phyloP scores from a whole-genome alignment of 2,329 filamentous ascomycete genomes.

The Monilinia laxa region DNA sequence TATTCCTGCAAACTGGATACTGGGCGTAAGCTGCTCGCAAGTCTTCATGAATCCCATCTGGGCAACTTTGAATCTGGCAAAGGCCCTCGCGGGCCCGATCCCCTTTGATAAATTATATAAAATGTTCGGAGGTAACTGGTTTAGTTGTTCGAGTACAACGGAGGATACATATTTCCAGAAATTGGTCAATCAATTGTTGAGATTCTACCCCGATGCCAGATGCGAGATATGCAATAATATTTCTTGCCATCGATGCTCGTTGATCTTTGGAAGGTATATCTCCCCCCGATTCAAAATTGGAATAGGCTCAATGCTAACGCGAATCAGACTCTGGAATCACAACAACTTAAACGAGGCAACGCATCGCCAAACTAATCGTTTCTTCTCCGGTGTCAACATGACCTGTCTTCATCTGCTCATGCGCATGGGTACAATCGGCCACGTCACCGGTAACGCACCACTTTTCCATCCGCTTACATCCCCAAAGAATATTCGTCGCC shows the following conservation, averaged over 20 bases:
- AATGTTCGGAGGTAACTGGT: constrained; percentile 53
- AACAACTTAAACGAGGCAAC: constrained; percentile 64
- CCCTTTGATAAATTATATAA: constrained; percentile 52
- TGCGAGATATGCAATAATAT: constrained; percentile 61
- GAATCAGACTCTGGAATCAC: constrained; percentile 56
- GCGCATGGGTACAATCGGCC: constrained; percentile 52
- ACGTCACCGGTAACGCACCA: constrained; percentile 54
- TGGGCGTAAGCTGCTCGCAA: constrained; percentile 58
- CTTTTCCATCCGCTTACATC: constrained; percentile 50
- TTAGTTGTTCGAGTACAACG: constrained; percentile 50
- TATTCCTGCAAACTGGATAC: constrained; percentile 56
- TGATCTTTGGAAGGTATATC: constrained; percentile 58
- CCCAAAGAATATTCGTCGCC: constrained; percentile 49
- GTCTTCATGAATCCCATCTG: constrained; percentile 65
- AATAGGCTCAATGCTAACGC: neutral
- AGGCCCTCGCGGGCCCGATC: constrained; percentile 50
- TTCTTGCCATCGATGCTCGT: constrained; percentile 58
- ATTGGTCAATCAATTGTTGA: constrained; percentile 54
- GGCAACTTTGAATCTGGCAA: constrained; percentile 55
- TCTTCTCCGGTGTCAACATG: constrained; percentile 64
- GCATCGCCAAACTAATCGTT: constrained; percentile 59
- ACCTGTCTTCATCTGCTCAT: constrained; percentile 56
- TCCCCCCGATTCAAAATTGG: neutral
- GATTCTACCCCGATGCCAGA: constrained; percentile 55
- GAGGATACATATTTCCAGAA: constrained; percentile 52